Evolutionary conservation across 805 yeast species (phyloP), one percentile per base, ranked within the genome.

Genomic region (Tetrapisispora fleetii): DNA sequence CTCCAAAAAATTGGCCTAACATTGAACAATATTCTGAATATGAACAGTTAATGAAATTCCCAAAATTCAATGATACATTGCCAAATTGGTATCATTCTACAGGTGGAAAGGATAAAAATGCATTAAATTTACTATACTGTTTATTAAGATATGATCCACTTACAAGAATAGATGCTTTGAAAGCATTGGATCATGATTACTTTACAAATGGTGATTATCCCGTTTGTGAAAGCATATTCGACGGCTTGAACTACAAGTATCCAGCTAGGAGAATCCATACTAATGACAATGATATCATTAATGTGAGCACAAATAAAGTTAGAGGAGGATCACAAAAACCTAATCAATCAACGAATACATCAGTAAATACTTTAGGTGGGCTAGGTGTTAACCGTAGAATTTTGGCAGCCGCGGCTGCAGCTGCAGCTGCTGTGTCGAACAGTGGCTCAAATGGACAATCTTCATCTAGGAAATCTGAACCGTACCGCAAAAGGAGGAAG

Each of bases 241-340:
- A 83, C 51, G 84, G 85, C 1, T 76, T 82, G 50, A 75, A 72
- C 37, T 74, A 80, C 59, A 81, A 78, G 54, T 93, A 93, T 61
- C 98, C 99, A 2, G 76, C 80, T 32, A 73, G 99, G 54, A 76
- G 95, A 56, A 88, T 91, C 30, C 86, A 87, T 56, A 82, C 86
- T 19, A 95, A 86, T 58, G 96, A 89, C 63, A 81, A 80, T 55
- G 95, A 89, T 65, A 87, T 88, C 41, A 71, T 60, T 58, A 64
- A 64, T 40, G 27, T 60, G 5, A 61, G 65, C 1, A 46, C 46
- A 27, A 54, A 54, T 41, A 43, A 39, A 28, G 36, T 16, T 4
- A 43, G 46, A 35, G 37, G 40, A 6, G 11, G n/a, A 14, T 46
- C 55, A 9, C 62, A 59, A 42, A 59, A 56, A 22, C 60, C 55